Conservation (phyloP, 257 asterid genomes). For the Voacanga thouarsii region DNA sequence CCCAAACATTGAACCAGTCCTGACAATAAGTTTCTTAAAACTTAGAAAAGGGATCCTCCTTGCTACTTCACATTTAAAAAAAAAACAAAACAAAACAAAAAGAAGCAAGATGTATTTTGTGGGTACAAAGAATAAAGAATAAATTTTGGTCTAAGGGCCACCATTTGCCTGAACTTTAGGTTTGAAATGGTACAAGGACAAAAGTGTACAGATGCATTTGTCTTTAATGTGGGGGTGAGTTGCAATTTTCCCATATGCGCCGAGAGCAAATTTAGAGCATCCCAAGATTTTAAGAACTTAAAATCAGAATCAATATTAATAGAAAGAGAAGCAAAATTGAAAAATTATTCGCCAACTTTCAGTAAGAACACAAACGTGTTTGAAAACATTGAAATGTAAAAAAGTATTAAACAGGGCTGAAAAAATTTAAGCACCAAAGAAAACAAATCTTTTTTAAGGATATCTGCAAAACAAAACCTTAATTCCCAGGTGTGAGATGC, state of each 20-base stretch:
- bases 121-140: background rate
- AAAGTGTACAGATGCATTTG: background rate
- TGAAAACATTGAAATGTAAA: background rate
- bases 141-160: background rate
- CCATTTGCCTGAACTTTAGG: background rate
- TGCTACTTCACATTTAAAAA: background rate
- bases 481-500: conserved; percentile 64
- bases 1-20: background rate
- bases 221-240: background rate
- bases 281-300: background rate
- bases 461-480: conserved; percentile 54
- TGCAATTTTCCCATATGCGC: background rate
- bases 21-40: background rate
- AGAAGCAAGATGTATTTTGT: background rate
- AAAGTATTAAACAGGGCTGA: background rate
- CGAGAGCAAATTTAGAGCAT: background rate
- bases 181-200: background rate
- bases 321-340: too few species aligned
- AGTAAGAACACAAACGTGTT: background rate
- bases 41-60: background rate
- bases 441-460: conserved; percentile 16
- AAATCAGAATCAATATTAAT: too few species aligned
- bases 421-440: background rate
- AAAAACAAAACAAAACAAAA: background rate
- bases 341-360: background rate